Evolutionary conservation across 768 basidiomycete species (phyloP).

Genomic region (Suillus subalutaceus): DNA sequence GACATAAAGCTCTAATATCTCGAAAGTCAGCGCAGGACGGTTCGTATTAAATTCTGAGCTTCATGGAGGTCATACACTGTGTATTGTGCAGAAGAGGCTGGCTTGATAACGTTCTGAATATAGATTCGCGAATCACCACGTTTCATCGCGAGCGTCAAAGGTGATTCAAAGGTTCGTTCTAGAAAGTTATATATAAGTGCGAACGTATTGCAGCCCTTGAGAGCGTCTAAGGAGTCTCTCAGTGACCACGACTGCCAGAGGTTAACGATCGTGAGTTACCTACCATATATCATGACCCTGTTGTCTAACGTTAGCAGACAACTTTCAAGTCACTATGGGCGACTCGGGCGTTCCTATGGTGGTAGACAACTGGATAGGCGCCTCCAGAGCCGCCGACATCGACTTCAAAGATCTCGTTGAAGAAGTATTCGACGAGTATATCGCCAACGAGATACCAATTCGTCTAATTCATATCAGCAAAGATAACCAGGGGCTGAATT

Average conservation of each 20-base stretch:
- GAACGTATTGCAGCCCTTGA: background rate
- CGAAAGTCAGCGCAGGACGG: background rate
- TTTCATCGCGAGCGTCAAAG: background rate
- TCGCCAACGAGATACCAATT: slow-evolving; percentile 10
- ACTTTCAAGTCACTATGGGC: background rate
- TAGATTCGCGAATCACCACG: background rate
- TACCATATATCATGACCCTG: background rate
- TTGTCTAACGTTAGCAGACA: background rate
- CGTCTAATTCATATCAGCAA: slow-evolving; percentile 8
- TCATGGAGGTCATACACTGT: background rate
- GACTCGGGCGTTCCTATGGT: background rate
- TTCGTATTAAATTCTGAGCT: background rate
- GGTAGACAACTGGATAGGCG: background rate
- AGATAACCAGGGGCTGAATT: background rate
- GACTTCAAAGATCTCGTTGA: slow-evolving; percentile 2
- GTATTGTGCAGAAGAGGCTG: background rate
- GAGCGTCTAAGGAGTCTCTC: background rate
- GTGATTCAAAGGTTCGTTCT: background rate
- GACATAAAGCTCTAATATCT: background rate
- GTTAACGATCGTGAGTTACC: background rate
- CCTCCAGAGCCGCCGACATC: background rate
- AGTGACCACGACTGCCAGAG: background rate
- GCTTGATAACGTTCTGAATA: background rate
- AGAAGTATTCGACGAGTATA: slow-evolving; percentile 12
- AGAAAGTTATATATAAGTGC: background rate